Conservation (phyloP, 75 land plant species). For the Picea sitchensis region DNA sequence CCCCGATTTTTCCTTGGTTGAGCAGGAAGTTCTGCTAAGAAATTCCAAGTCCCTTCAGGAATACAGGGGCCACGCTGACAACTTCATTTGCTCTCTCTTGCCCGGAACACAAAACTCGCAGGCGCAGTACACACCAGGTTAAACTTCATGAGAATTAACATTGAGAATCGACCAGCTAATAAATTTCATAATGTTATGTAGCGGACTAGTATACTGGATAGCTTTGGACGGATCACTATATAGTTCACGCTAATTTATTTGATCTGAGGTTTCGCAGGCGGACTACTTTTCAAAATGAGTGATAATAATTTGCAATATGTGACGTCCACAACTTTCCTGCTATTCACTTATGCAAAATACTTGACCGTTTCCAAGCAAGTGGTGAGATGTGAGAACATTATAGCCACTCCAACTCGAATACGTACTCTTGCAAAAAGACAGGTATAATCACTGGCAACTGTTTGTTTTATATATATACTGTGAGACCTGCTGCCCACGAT, state of each 20-base stretch:
- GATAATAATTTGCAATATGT: slow-evolving; percentile 54
- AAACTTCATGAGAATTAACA: too few relatives aligned
- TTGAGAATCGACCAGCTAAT: background rate
- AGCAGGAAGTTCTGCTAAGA: background rate
- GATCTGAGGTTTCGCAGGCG: slow-evolving; percentile 29
- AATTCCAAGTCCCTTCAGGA: slow-evolving; percentile 11
- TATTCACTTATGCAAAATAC: slow-evolving; percentile 52
- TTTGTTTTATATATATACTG: too few relatives aligned
- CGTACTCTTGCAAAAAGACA: slow-evolving; percentile 56
- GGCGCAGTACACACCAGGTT: slow-evolving; percentile 23
- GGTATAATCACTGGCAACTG: slow-evolving; percentile 12
- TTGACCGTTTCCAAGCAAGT: slow-evolving; percentile 20
- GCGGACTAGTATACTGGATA: too few relatives aligned
- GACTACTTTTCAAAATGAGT: slow-evolving; percentile 23
- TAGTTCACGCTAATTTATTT: too few relatives aligned
- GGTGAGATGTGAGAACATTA: slow-evolving; percentile 43
- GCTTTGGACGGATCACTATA: too few relatives aligned
- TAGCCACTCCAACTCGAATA: slow-evolving; percentile 29
- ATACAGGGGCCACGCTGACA: slow-evolving; percentile 25
- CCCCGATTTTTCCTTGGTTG: background rate
- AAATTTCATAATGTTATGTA: background rate
- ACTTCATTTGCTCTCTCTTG: slow-evolving; percentile 19
- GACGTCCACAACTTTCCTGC: slow-evolving; percentile 46
- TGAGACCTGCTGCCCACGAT: too few relatives aligned
- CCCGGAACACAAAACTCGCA: slow-evolving; percentile 16